Evolutionary conservation across 2,329 filamentous ascomycete genomes (phyloP).

Genomic region (Monosporascus sp.): DNA sequence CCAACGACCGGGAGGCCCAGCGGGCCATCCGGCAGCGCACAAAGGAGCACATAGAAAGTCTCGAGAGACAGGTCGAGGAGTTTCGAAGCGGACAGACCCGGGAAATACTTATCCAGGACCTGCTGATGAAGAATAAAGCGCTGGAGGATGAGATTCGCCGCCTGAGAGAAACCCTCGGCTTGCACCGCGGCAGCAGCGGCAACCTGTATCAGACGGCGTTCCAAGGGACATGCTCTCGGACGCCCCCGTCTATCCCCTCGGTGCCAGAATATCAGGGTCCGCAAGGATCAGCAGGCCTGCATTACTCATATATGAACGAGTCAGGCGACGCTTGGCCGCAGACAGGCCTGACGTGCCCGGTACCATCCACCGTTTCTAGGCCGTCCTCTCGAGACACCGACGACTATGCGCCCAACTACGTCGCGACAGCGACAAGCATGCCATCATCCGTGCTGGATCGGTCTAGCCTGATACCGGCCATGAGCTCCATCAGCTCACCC

Average conservation of each 20-base stretch:
- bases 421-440: conserved; percentile 44
- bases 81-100: conserved; percentile 48
- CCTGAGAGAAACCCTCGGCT: conserved; percentile 39
- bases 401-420: conserved; percentile 42
- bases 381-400: conserved; percentile 45
- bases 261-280: conserved; percentile 38
- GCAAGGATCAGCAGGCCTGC: conserved; percentile 28
- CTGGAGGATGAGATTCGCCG: conserved; percentile 48
- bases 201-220: conserved; percentile 23
- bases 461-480: conserved; percentile 19
- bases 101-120: conserved; percentile 46
- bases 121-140: conserved; percentile 46
- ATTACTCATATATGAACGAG: conserved; percentile 34
- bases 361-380: conserved; percentile 46
- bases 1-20: conserved; percentile 88
- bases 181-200: conserved; percentile 25
- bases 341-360: conserved; percentile 34
- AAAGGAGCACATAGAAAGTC: conserved; percentile 74
- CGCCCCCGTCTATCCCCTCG: conserved; percentile 36
- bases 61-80: conserved; percentile 71
- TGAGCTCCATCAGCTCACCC: conserved; percentile 24
- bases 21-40: conserved; percentile 81
- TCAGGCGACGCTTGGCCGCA: conserved; percentile 41
- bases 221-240: conserved; percentile 33
- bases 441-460: conserved; percentile 38